Evolutionary conservation across 345 rosid species (phyloP).

Genomic region (Geranium rotundifolium): DNA sequence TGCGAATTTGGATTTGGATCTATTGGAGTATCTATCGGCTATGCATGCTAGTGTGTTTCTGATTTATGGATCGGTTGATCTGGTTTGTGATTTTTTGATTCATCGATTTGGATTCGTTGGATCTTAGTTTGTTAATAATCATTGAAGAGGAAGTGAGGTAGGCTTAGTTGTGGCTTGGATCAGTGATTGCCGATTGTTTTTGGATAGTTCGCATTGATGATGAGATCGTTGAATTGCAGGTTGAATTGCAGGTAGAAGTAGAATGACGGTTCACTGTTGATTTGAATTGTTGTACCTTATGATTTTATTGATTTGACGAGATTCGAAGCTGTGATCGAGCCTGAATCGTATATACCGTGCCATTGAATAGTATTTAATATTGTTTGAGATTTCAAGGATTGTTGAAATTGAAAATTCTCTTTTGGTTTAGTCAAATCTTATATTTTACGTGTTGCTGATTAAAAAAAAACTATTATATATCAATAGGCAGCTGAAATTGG

Average conservation of each 20-base stretch:
- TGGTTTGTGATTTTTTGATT: not conserved
- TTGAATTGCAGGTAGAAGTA: not conserved
- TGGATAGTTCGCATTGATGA: not conserved
- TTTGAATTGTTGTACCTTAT: not conserved
- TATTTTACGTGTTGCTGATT: no score
- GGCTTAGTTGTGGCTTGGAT: not conserved
- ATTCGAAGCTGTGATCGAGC: not conserved
- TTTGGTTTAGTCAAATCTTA: no score
- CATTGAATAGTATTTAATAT: no score
- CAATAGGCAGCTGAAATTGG: no score
- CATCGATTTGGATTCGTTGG: not conserved
- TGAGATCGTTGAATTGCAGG: not conserved
- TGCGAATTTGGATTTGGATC: not conserved
- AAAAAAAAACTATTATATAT: no score
- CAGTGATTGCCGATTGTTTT: not conserved
- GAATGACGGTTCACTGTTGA: not conserved
- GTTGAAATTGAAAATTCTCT: no score
- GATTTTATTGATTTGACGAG: not conserved
- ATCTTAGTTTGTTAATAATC: not conserved
- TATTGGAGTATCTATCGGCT: not conserved
- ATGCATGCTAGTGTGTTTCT: no score
- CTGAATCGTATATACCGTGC: no score
- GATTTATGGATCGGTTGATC: not conserved
- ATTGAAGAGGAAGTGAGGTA: not conserved
- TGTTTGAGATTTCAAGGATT: no score